Base-by-base conservation (phyloP, 441 rosid species). In the Pelargonium fulgidum region DNA sequence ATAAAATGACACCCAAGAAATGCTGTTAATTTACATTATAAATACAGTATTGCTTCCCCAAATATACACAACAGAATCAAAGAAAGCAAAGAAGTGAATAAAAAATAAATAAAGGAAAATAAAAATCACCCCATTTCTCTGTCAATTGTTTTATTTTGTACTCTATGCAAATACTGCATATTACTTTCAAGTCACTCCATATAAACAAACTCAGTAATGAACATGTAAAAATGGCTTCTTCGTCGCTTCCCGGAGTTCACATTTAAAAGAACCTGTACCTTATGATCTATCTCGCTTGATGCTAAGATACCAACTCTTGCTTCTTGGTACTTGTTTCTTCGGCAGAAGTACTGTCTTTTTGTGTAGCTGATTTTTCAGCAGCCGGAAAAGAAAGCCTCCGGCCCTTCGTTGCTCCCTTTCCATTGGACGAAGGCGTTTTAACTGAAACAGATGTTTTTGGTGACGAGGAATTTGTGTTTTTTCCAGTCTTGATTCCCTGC, bases 361-460 rank as follows among this genome's bases (percentile, higher is more conserved):
- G 78, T 7, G 24, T 54, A 52, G 70, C 67, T 29, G 74, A 79
- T 68, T 84, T 86, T 62, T 77, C 85, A 10, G 84, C 85, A 62
- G 79, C 81, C 0, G 94, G 94, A 73, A 74, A 91, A 63, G 94
- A 82, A 73, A 93, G 68, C 76, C 96, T 86, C 72, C 94, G 75
- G 4, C 86, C 80, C 70, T 73, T 86, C 24, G 72, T 62, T 2
- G 77, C 52, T 52, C 64, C 82, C 74, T 62, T 85, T 26, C 78
- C 86, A 63, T 81, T 81, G 54, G 85, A 64, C 2, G 26, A 3
- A 13, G 82, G 56, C 66, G 79, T 72, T 75, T 84, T 85, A 9
- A 74, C 72, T 42, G 88, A 68, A 76, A 73, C 68, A 17, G 90
- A 67, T 5, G 75, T 59, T 61, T 86, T 86, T 24, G 78, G 77